These are phyloP conservation scores for Fusarium chuoi DNA, from an alignment of 2,329 filamentous ascomycete species.

Conservation along the genomic window DNA sequence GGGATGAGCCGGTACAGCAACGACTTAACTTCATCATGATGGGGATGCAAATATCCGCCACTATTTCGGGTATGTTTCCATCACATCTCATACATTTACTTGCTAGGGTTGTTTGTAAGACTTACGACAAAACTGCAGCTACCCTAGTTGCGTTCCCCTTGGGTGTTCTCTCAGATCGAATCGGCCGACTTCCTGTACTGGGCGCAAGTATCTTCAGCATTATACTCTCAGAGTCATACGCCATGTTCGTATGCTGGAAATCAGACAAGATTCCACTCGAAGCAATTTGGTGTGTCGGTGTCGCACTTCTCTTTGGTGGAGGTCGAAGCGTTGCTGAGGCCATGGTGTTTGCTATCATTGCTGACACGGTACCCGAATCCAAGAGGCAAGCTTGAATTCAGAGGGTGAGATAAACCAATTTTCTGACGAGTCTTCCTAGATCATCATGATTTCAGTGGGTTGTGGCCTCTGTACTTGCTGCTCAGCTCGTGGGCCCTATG, in stretches of 20 bases:
- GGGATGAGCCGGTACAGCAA: constrained; percentile 33
- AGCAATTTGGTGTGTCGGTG: constrained; percentile 41
- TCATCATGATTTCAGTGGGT: constrained; percentile 42
- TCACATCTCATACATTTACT: neutral
- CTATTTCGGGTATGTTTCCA: constrained; percentile 23
- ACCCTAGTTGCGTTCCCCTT: constrained; percentile 37
- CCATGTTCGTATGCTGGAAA: constrained; percentile 34
- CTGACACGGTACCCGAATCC: constrained; percentile 25
- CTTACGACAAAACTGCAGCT: constrained; percentile 20
- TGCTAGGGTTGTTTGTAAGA: neutral
- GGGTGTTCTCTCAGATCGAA: constrained; percentile 38
- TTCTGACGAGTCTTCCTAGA: constrained; percentile 7
- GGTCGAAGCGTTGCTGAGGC: constrained; percentile 42
- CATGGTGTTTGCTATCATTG: constrained; percentile 44
- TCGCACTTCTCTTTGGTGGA: constrained; percentile 39
- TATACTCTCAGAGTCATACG: constrained; percentile 37
- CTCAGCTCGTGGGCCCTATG: constrained; percentile 34
- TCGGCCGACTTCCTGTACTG: constrained; percentile 42
- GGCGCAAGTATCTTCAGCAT: constrained; percentile 39
- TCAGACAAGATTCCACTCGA: constrained; percentile 33
- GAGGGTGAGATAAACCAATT: neutral
- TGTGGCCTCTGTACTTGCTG: constrained; percentile 35
- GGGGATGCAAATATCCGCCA: constrained; percentile 37
- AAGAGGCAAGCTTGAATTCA: constrained; percentile 22
- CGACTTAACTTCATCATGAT: constrained; percentile 35